Conservation (phyloP, 768 basidiomycete species). For the Leucocoprinus birnbaumii region DNA sequence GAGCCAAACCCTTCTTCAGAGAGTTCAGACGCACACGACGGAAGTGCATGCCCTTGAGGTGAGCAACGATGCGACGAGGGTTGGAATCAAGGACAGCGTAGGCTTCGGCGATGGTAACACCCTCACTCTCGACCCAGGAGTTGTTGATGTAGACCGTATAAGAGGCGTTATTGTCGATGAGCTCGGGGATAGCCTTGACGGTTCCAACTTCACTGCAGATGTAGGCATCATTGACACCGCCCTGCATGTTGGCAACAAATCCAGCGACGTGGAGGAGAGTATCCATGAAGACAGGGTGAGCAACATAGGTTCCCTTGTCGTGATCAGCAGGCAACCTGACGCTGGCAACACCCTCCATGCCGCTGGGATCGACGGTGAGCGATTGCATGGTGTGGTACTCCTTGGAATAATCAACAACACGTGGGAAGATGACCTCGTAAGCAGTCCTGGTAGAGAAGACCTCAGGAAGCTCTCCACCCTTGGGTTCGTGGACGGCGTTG, state of each 20-base stretch:
- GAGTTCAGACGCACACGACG: constrained; percentile 47
- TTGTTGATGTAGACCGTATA: constrained; percentile 16
- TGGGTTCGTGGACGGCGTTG: constrained; percentile 24
- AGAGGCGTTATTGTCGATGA: constrained; percentile 18
- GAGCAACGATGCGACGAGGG: constrained; percentile 46
- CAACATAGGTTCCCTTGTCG: constrained; percentile 26
- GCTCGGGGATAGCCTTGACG: constrained; percentile 44
- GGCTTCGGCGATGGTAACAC: constrained; percentile 22
- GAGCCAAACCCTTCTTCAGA: constrained; percentile 42
- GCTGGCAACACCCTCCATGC: constrained; percentile 58
- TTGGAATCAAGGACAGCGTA: constrained; percentile 45
- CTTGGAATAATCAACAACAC: constrained; percentile 61
- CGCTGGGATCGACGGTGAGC: constrained; percentile 52
- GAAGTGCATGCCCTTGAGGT: constrained; percentile 56
- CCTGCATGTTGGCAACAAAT: constrained; percentile 62
- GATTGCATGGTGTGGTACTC: constrained; percentile 57
- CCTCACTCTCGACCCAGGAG: constrained; percentile 10
- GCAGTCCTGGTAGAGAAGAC: constrained; percentile 52
- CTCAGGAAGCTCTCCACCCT: constrained; percentile 23
- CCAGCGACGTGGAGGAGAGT: constrained; percentile 69
- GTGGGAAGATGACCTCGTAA: constrained; percentile 69
- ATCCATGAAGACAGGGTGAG: constrained; percentile 62
- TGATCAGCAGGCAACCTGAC: constrained; percentile 25
- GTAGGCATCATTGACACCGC: constrained; percentile 48
- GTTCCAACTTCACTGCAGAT: constrained; percentile 58